Evolutionary conservation across 768 basidiomycete species (phyloP).

Genomic region (Mrakia gelida): DNA sequence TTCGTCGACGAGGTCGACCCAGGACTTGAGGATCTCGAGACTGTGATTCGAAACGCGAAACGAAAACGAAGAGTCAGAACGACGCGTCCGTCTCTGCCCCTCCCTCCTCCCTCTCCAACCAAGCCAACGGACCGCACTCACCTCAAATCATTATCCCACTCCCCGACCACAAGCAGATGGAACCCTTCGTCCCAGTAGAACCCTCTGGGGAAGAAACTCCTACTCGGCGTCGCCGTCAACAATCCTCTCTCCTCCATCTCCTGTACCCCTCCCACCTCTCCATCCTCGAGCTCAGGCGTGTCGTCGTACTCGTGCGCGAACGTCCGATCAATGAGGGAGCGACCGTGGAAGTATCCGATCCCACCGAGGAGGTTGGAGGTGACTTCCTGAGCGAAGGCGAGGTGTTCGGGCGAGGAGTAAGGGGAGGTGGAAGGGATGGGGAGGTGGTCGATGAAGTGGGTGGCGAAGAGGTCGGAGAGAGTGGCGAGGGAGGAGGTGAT

Average conservation of each 20-base stretch:
- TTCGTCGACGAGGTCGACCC: constrained; percentile 86
- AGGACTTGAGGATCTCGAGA: constrained; percentile 80
- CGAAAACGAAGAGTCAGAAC: background rate
- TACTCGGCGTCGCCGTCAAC: constrained; percentile 87
- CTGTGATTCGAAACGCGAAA: constrained; percentile 46
- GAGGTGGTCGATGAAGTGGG: constrained; percentile 66
- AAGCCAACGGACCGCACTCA: constrained; percentile 36
- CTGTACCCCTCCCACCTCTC: constrained; percentile 41
- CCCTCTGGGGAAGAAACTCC: constrained; percentile 94
- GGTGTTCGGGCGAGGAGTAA: constrained; percentile 52
- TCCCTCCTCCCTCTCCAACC: no score
- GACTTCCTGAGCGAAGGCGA: constrained; percentile 76
- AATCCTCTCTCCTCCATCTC: constrained; percentile 52
- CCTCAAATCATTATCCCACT: constrained; percentile 89
- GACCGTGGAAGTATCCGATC: constrained; percentile 91
- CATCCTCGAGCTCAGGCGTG: constrained; percentile 55
- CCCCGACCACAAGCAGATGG: constrained; percentile 83
- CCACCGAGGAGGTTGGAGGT: constrained; percentile 90
- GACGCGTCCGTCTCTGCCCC: no score
- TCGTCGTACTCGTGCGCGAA: constrained; percentile 87
- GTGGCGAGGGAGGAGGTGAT: constrained; percentile 62
- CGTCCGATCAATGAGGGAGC: constrained; percentile 74
- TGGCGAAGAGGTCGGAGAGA: constrained; percentile 59
- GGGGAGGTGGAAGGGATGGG: constrained; percentile 57
- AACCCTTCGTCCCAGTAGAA: constrained; percentile 99